A percentile compares a stretch with the other conserved stretches of the same genome.
phyloP scores from a whole-genome alignment of 148 eudicot species.

The Vaccinium macrocarpon region DNA sequence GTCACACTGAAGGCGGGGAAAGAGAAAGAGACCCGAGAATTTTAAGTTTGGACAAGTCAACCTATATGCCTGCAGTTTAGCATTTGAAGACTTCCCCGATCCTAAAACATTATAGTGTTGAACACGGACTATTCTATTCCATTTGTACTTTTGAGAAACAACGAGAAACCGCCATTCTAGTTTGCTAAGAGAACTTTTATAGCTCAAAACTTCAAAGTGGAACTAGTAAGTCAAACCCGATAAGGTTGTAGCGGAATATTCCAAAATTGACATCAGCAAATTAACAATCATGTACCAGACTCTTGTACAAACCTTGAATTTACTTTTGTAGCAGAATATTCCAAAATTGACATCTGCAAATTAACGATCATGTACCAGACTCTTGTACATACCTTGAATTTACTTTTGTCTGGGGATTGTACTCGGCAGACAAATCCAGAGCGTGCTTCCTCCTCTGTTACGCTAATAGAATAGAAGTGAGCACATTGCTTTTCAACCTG shows the following conservation, averaged over 20 bases:
- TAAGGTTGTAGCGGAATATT: neutral
- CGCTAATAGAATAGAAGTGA: slow-evolving; percentile 81
- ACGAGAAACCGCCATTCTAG: neutral
- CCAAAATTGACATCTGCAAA: neutral
- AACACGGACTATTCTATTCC: neutral
- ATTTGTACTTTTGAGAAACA: neutral
- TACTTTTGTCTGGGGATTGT: slow-evolving; percentile 81
- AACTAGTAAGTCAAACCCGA: neutral
- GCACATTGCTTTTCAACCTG: slow-evolving; percentile 96
- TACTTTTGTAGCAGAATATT: neutral
- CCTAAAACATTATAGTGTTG: neutral
- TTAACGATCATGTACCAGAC: neutral
- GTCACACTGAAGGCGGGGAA: neutral
- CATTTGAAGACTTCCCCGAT: neutral
- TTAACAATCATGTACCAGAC: neutral
- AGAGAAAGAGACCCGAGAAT: neutral
- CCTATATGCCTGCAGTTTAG: no score
- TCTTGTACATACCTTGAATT: slow-evolving; percentile 71
- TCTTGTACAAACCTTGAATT: slow-evolving; percentile 63
- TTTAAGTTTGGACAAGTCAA: slow-evolving; percentile 2
- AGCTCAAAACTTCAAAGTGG: no score
- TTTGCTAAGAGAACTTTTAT: neutral
- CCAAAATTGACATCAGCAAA: neutral
- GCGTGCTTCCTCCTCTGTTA: slow-evolving; percentile 76
- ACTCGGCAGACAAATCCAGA: slow-evolving; percentile 87